Conservation (phyloP, 441 rosid genomes). For the Omphalea diandra region DNA sequence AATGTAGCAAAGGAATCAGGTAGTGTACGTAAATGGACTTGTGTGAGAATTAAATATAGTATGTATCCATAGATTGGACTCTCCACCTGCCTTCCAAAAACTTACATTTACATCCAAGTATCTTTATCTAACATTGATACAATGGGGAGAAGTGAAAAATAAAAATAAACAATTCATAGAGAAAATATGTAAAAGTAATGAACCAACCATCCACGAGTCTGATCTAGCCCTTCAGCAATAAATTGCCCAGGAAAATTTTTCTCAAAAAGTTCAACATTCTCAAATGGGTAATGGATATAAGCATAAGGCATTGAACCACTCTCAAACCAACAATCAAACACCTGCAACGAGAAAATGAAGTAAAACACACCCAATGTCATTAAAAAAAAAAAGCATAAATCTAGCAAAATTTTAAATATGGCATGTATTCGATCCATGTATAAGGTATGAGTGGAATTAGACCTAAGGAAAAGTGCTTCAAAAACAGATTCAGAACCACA, state of each 20-base stretch:
- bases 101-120: neutral
- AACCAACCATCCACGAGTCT: constrained; percentile 99
- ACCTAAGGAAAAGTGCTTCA: neutral
- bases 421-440: neutral
- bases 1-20: neutral
- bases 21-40: neutral
- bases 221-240: constrained; percentile 99
- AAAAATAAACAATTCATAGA: neutral
- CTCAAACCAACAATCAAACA: constrained; percentile 99
- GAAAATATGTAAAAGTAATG: neutral
- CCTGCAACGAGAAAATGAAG: constrained; percentile 48
- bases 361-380: constrained; percentile 10
- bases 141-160: neutral
- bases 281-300: constrained; percentile 95
- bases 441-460: neutral
- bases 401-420: neutral
- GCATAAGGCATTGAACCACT: constrained; percentile 99
- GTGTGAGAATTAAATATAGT: neutral
- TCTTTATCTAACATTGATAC: neutral
- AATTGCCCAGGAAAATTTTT: constrained; percentile 96
- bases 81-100: neutral
- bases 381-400: too few species aligned
- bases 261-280: constrained; percentile 85
- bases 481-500: neutral
- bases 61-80: neutral